phyloP scores from a whole-genome alignment of 441 rosid species.

The Corymbia citriodora region DNA sequence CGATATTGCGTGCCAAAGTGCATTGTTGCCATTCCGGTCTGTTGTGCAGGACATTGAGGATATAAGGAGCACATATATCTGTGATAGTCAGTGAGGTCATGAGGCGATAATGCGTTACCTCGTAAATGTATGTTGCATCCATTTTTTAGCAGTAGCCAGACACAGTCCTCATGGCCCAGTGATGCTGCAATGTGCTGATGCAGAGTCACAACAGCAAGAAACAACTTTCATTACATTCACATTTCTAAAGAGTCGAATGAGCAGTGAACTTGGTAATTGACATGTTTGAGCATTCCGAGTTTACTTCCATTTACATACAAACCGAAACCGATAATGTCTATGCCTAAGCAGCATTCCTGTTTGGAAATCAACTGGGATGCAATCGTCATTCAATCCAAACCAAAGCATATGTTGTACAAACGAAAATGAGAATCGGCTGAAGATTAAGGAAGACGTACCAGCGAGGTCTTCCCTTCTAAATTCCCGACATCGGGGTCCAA shows the following conservation, averaged over 20 bases:
- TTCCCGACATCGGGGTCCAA: conserved; percentile 69
- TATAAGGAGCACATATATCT: not conserved
- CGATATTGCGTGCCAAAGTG: conserved; percentile 73
- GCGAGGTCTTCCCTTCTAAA: conserved; percentile 65
- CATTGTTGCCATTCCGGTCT: conserved; percentile 66
- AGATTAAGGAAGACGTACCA: conserved; percentile 33
- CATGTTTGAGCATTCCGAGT: not conserved
- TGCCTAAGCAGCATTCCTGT: not conserved
- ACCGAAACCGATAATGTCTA: accelerated
- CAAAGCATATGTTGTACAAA: not conserved
- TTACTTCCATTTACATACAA: not conserved
- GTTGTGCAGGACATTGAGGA: not conserved
- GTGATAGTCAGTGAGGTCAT: accelerated
- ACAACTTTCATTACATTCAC: not conserved
- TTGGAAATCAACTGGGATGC: not conserved
- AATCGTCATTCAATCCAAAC: not conserved
- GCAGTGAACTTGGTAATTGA: not conserved
- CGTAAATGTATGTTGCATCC: conserved; percentile 45
- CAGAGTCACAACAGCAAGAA: not conserved
- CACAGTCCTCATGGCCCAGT: conserved; percentile 73
- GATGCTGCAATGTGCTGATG: conserved; percentile 91
- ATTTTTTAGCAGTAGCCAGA: conserved; percentile 40
- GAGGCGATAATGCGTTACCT: conserved; percentile 15
- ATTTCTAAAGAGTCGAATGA: not conserved
- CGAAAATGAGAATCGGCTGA: not conserved